These are phyloP conservation scores for Trametes pubescens DNA, from an alignment of 1,284 basidiomycete species.

Conservation along the genomic window DNA sequence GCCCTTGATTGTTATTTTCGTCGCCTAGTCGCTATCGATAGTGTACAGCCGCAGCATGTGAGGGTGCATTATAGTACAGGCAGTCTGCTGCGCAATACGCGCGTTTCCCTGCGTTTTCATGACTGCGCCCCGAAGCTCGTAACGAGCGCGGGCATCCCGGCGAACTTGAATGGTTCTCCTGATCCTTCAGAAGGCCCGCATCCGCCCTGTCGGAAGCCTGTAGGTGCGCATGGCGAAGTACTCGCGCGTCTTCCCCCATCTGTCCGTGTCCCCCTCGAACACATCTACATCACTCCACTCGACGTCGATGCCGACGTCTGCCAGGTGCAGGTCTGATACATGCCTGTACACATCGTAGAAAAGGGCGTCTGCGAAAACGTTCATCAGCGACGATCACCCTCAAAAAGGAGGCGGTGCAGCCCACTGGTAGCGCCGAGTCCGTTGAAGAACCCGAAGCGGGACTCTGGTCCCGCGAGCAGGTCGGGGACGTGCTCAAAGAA, in stretches of 20 bases:
- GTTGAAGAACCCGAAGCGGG: constrained; percentile 96
- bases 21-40: not conserved
- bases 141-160: constrained; percentile 10
- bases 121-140: constrained; percentile 3
- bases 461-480: constrained; percentile 79
- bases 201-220: constrained; percentile 64
- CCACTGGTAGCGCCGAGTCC: constrained; percentile 94
- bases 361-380: constrained; percentile 63
- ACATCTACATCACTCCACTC: constrained; percentile 81
- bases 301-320: constrained; percentile 79
- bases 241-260: constrained; percentile 75
- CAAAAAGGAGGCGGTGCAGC: constrained; percentile 31
- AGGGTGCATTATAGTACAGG: constrained; percentile 1
- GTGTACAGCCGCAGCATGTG: not conserved
- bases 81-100: constrained; percentile 8
- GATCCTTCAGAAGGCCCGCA: constrained; percentile 42
- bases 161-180: too few species aligned
- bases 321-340: constrained; percentile 87
- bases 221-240: constrained; percentile 79
- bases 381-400: constrained; percentile 1
- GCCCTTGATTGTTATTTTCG: constrained; percentile 25
- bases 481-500: constrained; percentile 90
- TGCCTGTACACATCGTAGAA: constrained; percentile 95
- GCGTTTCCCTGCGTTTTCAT: too few species aligned
- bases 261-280: constrained; percentile 51